These are phyloP conservation scores for Trichoderma erinaceum DNA, from an alignment of 495 filamentous ascomycete species.

Conservation along the genomic window DNA sequence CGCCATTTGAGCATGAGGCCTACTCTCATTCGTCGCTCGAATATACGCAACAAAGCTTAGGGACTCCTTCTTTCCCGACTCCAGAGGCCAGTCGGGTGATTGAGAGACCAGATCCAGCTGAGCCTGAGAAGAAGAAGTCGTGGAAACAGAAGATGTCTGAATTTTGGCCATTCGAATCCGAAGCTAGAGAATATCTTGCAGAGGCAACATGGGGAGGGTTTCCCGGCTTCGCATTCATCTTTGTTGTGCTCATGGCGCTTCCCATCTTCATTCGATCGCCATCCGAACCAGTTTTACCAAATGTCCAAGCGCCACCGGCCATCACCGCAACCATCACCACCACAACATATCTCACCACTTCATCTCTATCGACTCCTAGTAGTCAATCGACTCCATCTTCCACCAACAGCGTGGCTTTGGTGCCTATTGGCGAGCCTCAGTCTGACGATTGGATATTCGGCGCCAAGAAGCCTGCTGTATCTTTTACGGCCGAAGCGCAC, in stretches of 20 bases:
- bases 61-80: slow-evolving; percentile 37
- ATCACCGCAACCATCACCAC: neutral
- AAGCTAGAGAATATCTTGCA: neutral
- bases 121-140: neutral
- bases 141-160: neutral
- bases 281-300: neutral
- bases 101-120: neutral
- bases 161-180: neutral
- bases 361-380: neutral
- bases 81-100: slow-evolving; percentile 19
- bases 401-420: neutral
- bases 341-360: slow-evolving; percentile 1
- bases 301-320: neutral
- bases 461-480: slow-evolving; percentile 5
- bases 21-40: slow-evolving; percentile 6
- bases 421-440: slow-evolving; percentile 34
- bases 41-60: slow-evolving; percentile 27
- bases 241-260: neutral
- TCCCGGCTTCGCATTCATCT: neutral
- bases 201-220: neutral
- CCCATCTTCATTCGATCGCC: neutral
- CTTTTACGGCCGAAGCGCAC: slow-evolving; percentile 5
- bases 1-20: neutral
- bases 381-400: neutral
- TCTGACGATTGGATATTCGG: slow-evolving; percentile 18